A percentile compares a stretch with the other conserved stretches of the same genome.
Conservation (phyloP, 352 stramenopile species). For the Globisporangium spinosum region DNA sequence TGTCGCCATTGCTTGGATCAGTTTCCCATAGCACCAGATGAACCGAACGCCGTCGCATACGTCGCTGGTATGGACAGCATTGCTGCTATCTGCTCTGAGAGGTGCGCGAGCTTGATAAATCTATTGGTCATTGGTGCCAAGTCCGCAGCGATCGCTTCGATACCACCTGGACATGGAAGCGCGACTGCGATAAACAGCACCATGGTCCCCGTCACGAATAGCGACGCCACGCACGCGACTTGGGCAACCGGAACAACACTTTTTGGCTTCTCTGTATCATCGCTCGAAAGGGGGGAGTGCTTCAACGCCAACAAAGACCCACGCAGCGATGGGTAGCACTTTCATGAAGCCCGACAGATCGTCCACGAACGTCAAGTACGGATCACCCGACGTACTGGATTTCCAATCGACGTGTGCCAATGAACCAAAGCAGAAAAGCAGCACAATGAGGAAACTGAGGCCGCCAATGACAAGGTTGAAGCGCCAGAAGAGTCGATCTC, state of each 20-base stretch:
- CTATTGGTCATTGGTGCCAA: conserved; percentile 33
- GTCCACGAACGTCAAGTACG: conserved; percentile 13
- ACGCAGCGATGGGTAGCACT: conserved; percentile 28
- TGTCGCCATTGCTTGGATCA: conserved; percentile 43
- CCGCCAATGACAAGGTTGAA: conserved; percentile 35
- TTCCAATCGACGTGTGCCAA: conserved; percentile 25
- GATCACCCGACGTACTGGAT: conserved; percentile 11
- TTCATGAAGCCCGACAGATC: conserved; percentile 33
- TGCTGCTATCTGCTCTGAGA: conserved; percentile 15
- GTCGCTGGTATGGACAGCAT: conserved; percentile 43
- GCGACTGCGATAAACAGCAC: conserved; percentile 35
- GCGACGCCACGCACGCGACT: conserved; percentile 34
- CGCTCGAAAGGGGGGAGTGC: conserved; percentile 23
- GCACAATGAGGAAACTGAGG: conserved; percentile 30
- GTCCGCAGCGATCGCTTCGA: conserved; percentile 15
- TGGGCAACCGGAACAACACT: conserved; percentile 37
- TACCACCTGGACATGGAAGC: conserved; percentile 25
- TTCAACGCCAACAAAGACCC: conserved; percentile 54
- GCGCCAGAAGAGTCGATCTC: conserved; percentile 35
- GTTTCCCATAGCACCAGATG: conserved; percentile 53
- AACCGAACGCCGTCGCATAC: conserved; percentile 50
- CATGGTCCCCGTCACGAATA: conserved; percentile 34
- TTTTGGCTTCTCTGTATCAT: conserved; percentile 24
- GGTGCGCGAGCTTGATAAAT: conserved; percentile 26
- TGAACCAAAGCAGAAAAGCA: conserved; percentile 38